phyloP scores from a whole-genome alignment of 2,329 filamentous ascomycete genomes.

The Calonectria honghensis region DNA sequence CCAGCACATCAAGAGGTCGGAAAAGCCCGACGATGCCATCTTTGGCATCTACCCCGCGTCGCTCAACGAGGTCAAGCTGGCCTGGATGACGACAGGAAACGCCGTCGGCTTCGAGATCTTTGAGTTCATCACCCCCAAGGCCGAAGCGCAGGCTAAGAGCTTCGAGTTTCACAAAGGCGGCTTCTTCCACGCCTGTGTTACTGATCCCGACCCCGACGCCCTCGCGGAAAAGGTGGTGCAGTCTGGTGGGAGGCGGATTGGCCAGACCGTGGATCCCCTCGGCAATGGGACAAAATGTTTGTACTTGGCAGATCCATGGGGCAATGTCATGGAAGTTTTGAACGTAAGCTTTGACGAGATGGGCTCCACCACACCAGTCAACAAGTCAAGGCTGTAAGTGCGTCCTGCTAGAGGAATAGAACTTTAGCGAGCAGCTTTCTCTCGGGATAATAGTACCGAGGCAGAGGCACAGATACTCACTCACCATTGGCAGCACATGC shows the following conservation, averaged over 20 bases:
- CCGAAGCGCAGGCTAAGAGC: slow-evolving; percentile 30
- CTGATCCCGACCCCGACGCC: slow-evolving; percentile 56
- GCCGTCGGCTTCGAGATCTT: slow-evolving; percentile 60
- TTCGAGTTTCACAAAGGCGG: slow-evolving; percentile 54
- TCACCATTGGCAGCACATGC: background rate
- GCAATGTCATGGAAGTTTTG: slow-evolving; percentile 38
- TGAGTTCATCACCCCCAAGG: slow-evolving; percentile 56
- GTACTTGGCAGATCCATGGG: slow-evolving; percentile 36
- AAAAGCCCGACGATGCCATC: slow-evolving; percentile 53
- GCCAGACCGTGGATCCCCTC: slow-evolving; percentile 38
- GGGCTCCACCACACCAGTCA: slow-evolving; percentile 14
- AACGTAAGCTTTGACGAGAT: slow-evolving; percentile 37
- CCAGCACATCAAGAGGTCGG: slow-evolving; percentile 39
- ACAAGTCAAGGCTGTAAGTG: slow-evolving; percentile 21
- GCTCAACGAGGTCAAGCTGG: slow-evolving; percentile 56
- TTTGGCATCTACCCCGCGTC: slow-evolving; percentile 56
- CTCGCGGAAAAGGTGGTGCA: slow-evolving; percentile 51
- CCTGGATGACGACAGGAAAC: slow-evolving; percentile 57
- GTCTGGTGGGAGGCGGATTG: slow-evolving; percentile 55
- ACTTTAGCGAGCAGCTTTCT: background rate
- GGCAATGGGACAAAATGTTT: slow-evolving; percentile 33
- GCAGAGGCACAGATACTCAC: background rate
- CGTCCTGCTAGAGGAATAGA: background rate
- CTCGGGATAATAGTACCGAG: background rate
- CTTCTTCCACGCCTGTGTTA: slow-evolving; percentile 60